Evolutionary conservation across 2,329 filamentous ascomycete genomes (phyloP), one percentile per base, ranked within the genome.

Genomic region (Aspergillus ochraceoroseus): DNA sequence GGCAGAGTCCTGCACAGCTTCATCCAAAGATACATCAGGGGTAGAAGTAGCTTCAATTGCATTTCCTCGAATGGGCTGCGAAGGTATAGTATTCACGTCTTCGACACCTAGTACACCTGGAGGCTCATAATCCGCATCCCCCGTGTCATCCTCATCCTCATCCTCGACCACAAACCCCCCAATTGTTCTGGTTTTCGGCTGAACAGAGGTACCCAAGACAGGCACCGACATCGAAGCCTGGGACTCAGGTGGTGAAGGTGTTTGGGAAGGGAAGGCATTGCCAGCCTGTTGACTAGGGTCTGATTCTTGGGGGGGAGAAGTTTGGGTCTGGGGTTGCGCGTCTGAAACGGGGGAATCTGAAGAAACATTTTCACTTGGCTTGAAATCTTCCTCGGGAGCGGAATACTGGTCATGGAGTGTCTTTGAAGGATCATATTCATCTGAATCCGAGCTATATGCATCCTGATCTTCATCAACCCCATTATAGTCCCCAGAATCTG

Each of bases 151-250:
- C 56, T 76, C 73, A 61, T 75, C 73, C 59, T 79, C 75, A 61
- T 78, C 76, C 64, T 80, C 77, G 60, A 76, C 72, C 64, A 79
- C 73, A 70, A 80, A 80, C 53, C 77, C 77, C 61, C 75, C 76
- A 56, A 75, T 73, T 47, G 71, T 77, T 56, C 70, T 73, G 55
- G 72, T 65, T 58, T 72, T 70, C 51, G 58, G 54, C 38, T 61
- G 61, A 41, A 51, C 54, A 52, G 56, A 47, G 37, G 66, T 63
- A 40, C 57, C 55, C 39, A 55, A 35, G 28, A 53, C 46, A 48
- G 55, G 51, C 38, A 52, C 48, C 43, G 63, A 55, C 43, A 61
- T 54, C 26, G 62, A 59, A 38, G 51, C 50, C 51, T 57, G 56
- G 47, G 64, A 61, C 49, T 65, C 58, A 52, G 55, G 48, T 50